phyloP scores from a whole-genome alignment of 2,329 filamentous ascomycete genomes.

The Pseudofabraea citricarpa region DNA sequence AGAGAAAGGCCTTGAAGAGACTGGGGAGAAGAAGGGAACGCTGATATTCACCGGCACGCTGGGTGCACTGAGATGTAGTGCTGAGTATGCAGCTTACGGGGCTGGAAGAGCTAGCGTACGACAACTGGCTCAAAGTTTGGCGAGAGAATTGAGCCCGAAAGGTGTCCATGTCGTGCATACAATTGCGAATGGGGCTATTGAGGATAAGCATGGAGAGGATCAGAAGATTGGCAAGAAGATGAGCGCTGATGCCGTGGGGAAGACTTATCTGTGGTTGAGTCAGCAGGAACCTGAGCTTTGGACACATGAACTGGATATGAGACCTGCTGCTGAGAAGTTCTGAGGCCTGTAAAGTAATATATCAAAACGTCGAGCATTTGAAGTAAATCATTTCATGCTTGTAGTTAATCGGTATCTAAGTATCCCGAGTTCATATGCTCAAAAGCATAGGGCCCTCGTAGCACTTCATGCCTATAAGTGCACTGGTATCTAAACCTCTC shows the following conservation, averaged over 20 bases:
- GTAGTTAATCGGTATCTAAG: too few species aligned
- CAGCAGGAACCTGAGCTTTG: conserved; percentile 39
- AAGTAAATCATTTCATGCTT: too few species aligned
- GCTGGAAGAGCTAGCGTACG: conserved; percentile 46
- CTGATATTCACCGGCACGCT: conserved; percentile 53
- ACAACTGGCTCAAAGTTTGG: conserved; percentile 50
- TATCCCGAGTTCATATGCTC: too few species aligned
- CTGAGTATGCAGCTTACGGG: conserved; percentile 50
- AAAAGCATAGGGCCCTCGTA: too few species aligned
- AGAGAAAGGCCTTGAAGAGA: conserved; percentile 35
- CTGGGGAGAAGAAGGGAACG: conserved; percentile 48
- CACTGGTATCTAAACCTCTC: too few species aligned
- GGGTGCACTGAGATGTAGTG: conserved; percentile 47
- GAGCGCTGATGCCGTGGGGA: conserved; percentile 51
- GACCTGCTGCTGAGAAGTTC: conserved; percentile 44
- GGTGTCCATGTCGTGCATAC: conserved; percentile 56
- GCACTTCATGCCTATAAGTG: too few species aligned
- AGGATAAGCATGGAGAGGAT: conserved; percentile 43
- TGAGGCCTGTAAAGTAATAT: too few species aligned
- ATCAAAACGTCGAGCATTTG: too few species aligned
- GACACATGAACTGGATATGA: conserved; percentile 48
- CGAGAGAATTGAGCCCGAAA: conserved; percentile 50
- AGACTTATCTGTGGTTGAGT: conserved; percentile 48
- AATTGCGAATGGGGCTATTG: conserved; percentile 50
- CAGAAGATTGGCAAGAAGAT: conserved; percentile 45